Conservation (phyloP, 108 stramenopile species). For the Aurantiochytrium sp. region DNA sequence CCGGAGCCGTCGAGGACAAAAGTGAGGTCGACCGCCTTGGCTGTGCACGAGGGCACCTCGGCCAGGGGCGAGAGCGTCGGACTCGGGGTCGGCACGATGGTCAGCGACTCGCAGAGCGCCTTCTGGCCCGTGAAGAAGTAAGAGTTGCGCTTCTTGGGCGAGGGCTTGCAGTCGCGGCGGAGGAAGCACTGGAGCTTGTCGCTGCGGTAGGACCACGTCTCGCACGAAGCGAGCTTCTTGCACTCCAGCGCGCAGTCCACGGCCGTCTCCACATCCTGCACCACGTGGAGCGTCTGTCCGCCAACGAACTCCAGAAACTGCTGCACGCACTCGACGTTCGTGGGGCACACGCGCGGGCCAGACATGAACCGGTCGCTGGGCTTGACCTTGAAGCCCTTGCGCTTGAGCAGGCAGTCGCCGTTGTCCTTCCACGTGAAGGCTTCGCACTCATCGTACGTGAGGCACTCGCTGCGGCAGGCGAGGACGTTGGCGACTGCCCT, state of each 20-base stretch:
- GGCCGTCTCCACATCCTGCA: background rate
- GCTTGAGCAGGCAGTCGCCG: background rate
- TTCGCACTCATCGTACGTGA: background rate
- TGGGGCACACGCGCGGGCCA: background rate
- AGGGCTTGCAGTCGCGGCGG: background rate
- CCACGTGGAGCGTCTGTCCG: background rate
- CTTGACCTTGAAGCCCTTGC: background rate
- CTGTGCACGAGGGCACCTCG: no score
- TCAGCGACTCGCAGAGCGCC: background rate
- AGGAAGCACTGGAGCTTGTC: background rate
- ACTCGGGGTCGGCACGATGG: no score
- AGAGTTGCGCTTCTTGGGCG: background rate
- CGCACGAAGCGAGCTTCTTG: background rate
- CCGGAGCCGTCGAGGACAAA: no score
- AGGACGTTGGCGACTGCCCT: background rate
- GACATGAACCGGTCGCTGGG: background rate
- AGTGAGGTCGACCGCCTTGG: no score
- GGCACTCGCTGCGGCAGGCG: background rate
- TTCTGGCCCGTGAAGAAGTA: background rate
- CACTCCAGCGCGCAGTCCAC: background rate
- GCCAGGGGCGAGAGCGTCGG: no score
- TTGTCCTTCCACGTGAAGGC: background rate
- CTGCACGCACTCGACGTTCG: background rate
- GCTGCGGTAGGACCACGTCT: background rate
- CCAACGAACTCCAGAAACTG: background rate